Percentiles rank a stretch among this genome's conserved stretches.
Evolutionary conservation across 2,329 filamentous ascomycete genomes (phyloP).

Genomic region (Nemania sp.): DNA sequence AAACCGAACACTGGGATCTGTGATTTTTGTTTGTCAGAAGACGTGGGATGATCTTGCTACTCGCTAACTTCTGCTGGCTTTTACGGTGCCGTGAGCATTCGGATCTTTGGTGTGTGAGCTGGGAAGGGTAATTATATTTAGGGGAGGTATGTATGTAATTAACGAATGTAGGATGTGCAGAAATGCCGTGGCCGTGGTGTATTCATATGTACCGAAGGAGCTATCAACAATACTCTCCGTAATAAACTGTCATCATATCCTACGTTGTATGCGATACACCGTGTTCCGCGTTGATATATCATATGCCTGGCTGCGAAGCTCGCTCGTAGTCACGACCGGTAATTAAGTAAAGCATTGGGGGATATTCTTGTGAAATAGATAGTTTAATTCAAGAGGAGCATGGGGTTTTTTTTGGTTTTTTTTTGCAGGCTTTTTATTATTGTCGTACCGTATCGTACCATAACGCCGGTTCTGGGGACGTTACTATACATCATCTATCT

Average conservation of each 20-base stretch:
- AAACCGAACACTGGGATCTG: neutral
- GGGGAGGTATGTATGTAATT: too few relatives aligned
- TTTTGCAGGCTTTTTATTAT: too few relatives aligned
- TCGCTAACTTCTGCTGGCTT: neutral
- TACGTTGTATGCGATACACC: neutral
- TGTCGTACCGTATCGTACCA: too few relatives aligned
- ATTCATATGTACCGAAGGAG: neutral
- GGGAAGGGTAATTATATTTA: neutral
- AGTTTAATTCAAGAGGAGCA: too few relatives aligned
- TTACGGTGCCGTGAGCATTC: neutral
- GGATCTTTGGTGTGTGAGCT: neutral
- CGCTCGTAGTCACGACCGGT: too few relatives aligned
- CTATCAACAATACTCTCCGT: neutral
- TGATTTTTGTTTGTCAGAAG: too few relatives aligned
- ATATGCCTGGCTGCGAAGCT: neutral
- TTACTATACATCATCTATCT: too few relatives aligned
- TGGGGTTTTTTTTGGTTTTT: too few relatives aligned
- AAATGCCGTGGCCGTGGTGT: neutral
- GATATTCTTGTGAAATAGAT: too few relatives aligned
- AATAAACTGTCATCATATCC: neutral
- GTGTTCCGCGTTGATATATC: neutral
- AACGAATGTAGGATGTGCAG: neutral
- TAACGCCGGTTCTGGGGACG: constrained; percentile 33
- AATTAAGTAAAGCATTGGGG: too few relatives aligned
- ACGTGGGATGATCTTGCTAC: neutral